Base-by-base conservation (phyloP, 2,329 filamentous ascomycete species). In the Sphaerulina populicola region DNA sequence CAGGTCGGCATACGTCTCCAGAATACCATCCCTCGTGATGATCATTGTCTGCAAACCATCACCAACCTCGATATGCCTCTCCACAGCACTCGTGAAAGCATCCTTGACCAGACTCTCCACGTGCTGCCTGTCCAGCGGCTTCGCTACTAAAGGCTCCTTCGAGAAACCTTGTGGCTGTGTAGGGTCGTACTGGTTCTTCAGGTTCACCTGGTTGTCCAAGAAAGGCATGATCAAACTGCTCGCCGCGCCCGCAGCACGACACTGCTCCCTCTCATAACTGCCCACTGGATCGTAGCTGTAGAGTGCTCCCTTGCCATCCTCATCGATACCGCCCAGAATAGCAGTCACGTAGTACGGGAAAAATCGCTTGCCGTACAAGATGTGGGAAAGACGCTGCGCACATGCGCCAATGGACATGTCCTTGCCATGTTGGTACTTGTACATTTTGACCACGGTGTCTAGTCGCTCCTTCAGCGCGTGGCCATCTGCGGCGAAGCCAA, bases 231-330 rank as follows among this genome's bases (percentile, higher is more conserved):
- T 98, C 71, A 98, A 74, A 65, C 87, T 93, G 43, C 58, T 62
- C 48, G 88, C 85, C 11, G 93, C 90, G 63, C 93, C 93, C 38
- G 88, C 93, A 33, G 93, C 90, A 59, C 91, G 83, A 74, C 90
- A 96, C 74, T 94, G 88, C 74, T 98, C 93, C 60, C 93, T 78
- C 77, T 98, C 93, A 73, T 97, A 98, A 69, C 88, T 94, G 62
- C 93, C 93, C 38, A 98, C 93, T 1, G 93, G 93, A 68, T 98
- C 93, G 74, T 98, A 98, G 58, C 86, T 93, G 78, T 96, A 98
- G 55, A 98, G 78, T 48, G 91, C 91, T 53, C 93, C 94, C 70
- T 83, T 86, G 62, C 93, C 93, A 57, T 97, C 83, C 74, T 97
- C 93, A 64, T 98, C 94, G 56, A 98, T 73, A 15, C 93, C 93